Base-by-base conservation (phyloP, 2,329 filamentous ascomycete species). In the Aspergillus pseudotamarii region DNA sequence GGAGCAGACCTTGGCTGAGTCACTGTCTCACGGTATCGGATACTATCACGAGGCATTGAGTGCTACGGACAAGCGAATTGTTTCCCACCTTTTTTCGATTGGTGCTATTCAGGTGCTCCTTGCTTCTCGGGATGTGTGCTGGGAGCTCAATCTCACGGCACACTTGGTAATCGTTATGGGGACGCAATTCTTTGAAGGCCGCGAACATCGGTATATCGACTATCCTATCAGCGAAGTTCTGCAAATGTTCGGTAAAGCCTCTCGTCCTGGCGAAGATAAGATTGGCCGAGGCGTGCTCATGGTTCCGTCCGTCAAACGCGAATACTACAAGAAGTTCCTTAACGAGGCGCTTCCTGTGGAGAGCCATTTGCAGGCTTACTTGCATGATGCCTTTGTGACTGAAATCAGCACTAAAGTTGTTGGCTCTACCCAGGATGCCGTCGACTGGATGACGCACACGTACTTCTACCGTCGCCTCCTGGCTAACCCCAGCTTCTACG, bases 311-410 rank as follows among this genome's bases (percentile, higher is more conserved):
- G 93, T 96, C 55, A 97, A 96, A 84, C 89, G 95, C 43, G 94
- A 97, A 66, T 99, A 97, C 80, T 99, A 98, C 86, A 96, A 95
- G 81, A 99, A 99, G 80, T 99, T 99, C 83, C 81, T 99, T 68
- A 94, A 95, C 71, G 96, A 99, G 78, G 95, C 95, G 23, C 83
- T 99, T 48, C 95, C 95, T 0, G 93, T 99, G 28, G 95, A 99
- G 81, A 97, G 93, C 68, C 93, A 97, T 76, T 85, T 99, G 36
- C 92, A 96, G 75, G 89, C 91, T 61, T 97, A 93, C 78, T 84
- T 99, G 38, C 93, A 96, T 71, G 96, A 99, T 79, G 94, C 93
- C 0, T 98, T 99, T 71, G 94, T 99, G 51, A 94, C 94, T 0
- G 95, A 99, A 79, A 93, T 98, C 72, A 97, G 93, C 82, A 96